phyloP scores from a whole-genome alignment of 768 basidiomycete species.

The Lyophyllum decastes region DNA sequence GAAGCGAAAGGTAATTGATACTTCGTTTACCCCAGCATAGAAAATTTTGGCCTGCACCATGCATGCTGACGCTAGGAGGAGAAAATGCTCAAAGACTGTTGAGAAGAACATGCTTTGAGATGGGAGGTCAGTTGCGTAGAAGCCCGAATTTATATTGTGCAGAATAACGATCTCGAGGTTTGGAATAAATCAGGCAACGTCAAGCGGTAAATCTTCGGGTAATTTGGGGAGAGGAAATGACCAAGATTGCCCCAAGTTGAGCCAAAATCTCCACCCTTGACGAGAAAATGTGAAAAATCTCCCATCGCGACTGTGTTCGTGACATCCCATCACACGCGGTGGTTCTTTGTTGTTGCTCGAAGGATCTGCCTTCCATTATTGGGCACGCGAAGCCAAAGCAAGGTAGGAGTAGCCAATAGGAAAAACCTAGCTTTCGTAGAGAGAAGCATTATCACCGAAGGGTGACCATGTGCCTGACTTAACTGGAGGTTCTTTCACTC shows the following conservation, averaged over 20 bases:
- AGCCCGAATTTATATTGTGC: background rate
- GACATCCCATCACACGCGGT: background rate
- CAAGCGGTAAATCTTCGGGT: background rate
- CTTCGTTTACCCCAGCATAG: slow-evolving; percentile 49
- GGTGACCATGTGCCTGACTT: background rate
- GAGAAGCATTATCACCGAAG: background rate
- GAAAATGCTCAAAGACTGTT: background rate
- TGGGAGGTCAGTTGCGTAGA: background rate
- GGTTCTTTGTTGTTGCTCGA: background rate
- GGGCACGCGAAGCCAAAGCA: no score
- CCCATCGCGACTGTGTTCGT: background rate
- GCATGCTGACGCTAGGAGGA: slow-evolving; percentile 9
- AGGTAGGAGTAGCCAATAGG: background rate
- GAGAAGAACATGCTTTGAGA: slow-evolving; percentile 5
- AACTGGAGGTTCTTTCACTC: background rate
- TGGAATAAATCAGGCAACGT: background rate
- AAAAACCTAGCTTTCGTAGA: background rate
- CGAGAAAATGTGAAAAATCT: background rate
- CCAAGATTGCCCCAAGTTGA: background rate
- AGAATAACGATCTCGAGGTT: background rate
- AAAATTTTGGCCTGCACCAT: slow-evolving; percentile 31
- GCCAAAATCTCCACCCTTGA: background rate
- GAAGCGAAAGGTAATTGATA: slow-evolving; percentile 10
- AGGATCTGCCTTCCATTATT: background rate
- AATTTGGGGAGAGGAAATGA: background rate